Base-by-base conservation (phyloP, 371 early-diverging fungal species). In the Mortierella sp. region DNA sequence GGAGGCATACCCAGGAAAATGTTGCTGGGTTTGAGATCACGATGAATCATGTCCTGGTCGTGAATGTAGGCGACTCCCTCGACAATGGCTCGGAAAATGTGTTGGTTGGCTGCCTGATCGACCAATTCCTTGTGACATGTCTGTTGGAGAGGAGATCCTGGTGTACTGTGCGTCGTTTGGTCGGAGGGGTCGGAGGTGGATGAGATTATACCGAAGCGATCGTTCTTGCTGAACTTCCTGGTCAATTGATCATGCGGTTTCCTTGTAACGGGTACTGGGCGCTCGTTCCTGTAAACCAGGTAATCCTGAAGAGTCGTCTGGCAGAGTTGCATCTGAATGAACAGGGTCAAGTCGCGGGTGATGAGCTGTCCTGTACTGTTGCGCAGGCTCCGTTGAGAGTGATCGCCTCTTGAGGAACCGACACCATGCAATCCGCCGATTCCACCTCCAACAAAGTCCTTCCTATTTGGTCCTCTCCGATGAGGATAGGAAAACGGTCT, bases 301-400 rank as follows among this genome's bases (percentile, higher is more conserved):
- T 88, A 93, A 79, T 93, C 91, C 52, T 88, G 88, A 34, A 93
- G 84, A 0, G 90, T 94, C 67, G 93, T 92, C 73, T 92, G 92
- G 80, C 96, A 96, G 31, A 96, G 87, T 76, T 96, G 94, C 96
- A 96, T 96, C 82, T 96, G 95, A 69, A 96, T 94, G 78, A 92
- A 94, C 22, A 96, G 80, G 0, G 92, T 91, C 76, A 93, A 90
- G n/a, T 86, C 86, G 14, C 85, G 79, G 4, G 79, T 66, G 19
- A 71, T 68, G 31, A 71, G 31, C 22, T 53, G 70, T 13, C 77
- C 71, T 10, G 71, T 50, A 29, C 74, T 64, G 40, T 68, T 81
- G 37, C 71, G 77, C 34, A 22, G 19, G 14, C 26, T 61, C 10
- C 74, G 48, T 10, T 34, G 74, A 2, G 43, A 37, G 29, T 44